Evolutionary conservation across 495 filamentous ascomycete genomes (phyloP), one percentile per base, ranked within the genome.

Genomic region (Penicillium ochrochloron): DNA sequence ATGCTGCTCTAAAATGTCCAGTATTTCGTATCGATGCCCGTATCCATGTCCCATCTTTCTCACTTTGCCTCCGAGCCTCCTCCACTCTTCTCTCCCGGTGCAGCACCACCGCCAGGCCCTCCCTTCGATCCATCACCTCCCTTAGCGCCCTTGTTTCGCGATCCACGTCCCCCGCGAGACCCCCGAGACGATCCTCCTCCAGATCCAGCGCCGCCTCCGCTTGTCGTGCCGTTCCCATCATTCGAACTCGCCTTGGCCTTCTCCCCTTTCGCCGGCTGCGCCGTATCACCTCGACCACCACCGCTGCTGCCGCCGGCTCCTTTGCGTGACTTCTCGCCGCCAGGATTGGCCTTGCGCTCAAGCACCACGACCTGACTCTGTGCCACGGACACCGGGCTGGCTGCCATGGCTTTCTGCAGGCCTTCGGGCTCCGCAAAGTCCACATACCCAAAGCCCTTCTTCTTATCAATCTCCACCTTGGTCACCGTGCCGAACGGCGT

Each of bases 361-460:
- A 96, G 77, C 12, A 97, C 91, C 66, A 93, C 90, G 8, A 97
- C 92, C 7, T 90, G 88, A 10, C 92, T 92, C 76, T 94, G 90
- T 12, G 89, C 93, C 11, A 97, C 86, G 8, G 86, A 78, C 19
- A 96, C 83, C 0, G 92, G 92, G 68, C 91, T 96, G 17, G 89
- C 92, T 21, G 87, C 83, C 67, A 97, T 90, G 25, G 93, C 93
- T 65, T 89, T 90, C 66, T 85, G 85, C 25, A 97, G 79, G 9
- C 83, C 84, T 19, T 89, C 85, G 3, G 87, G 83, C 27, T 90
- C 86, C 5, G 82, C 85, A 74, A 97, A 97, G 61, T 95, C 91
- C 39, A 94, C 88, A 66, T 96, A 96, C 11, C 92, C 93, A 68
- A 96, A 96, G 2, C 93, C 93, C 75, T 97, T 97, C 71, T 92